phyloP scores from a whole-genome alignment of 2,329 filamentous ascomycete genomes.

The Diplodia seriata region DNA sequence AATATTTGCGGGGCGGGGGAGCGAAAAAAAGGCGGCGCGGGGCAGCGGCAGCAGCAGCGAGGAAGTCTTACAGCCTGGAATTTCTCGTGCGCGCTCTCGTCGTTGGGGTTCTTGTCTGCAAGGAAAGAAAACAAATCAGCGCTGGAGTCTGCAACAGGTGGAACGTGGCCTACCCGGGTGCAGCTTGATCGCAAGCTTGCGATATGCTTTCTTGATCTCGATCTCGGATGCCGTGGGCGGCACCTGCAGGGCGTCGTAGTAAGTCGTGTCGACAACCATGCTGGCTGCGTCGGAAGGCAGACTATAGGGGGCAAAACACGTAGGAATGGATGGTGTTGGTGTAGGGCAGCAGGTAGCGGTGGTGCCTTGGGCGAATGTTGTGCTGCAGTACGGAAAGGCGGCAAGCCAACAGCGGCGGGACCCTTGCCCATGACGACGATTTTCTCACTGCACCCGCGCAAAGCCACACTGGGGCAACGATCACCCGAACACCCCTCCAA shows the following conservation, averaged over 20 bases:
- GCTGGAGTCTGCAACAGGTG: constrained; percentile 26
- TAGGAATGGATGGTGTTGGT: constrained; percentile 12
- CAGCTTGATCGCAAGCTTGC: constrained; percentile 88
- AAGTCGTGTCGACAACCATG: constrained; percentile 88
- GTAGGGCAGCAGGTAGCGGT: neutral
- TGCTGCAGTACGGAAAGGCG: constrained; percentile 20
- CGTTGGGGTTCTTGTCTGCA: constrained; percentile 94
- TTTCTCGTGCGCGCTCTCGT: constrained; percentile 89
- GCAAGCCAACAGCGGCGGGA: constrained; percentile 27
- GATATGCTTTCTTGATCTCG: constrained; percentile 96
- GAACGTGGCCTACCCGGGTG: constrained; percentile 71
- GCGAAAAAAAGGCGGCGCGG: neutral
- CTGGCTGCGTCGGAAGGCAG: constrained; percentile 40
- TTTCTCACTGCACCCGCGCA: constrained; percentile 20
- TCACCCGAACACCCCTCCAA: constrained; percentile 18
- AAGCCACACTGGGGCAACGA: constrained; percentile 30
- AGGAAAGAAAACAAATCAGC: constrained; percentile 14
- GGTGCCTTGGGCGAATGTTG: constrained; percentile 19
- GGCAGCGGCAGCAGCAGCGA: constrained; percentile 1
- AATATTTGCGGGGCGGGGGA: neutral
- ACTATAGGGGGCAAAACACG: neutral
- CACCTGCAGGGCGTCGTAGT: constrained; percentile 88
- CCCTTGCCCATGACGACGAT: constrained; percentile 31
- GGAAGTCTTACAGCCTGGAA: constrained; percentile 77
- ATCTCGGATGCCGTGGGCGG: constrained; percentile 83